Conservation (phyloP, 495 filamentous ascomycete species). For the Entonaema liquescens region DNA sequence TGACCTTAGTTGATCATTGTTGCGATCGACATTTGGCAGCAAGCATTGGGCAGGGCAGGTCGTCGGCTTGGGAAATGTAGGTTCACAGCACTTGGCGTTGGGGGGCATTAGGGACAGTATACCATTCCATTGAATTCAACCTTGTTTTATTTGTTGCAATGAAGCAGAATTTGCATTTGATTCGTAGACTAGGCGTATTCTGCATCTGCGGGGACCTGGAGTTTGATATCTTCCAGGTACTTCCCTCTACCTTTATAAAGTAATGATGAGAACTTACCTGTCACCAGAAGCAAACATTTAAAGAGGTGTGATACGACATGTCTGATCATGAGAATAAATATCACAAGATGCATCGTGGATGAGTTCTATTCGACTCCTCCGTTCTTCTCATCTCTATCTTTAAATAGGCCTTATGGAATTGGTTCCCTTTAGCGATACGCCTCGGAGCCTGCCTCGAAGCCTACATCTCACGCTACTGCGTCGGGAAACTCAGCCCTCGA, state of each 20-base stretch:
- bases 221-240: constrained; percentile 13
- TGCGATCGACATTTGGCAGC: constrained; percentile 35
- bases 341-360: constrained; percentile 1
- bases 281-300: constrained; percentile 1
- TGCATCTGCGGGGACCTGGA: constrained; percentile 24
- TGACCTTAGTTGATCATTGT: constrained; percentile 28
- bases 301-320: not conserved
- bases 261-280: constrained; percentile 14
- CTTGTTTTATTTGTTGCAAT: constrained; percentile 44
- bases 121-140: constrained; percentile 47
- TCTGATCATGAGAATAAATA: constrained; percentile 3
- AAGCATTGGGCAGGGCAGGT: constrained; percentile 41
- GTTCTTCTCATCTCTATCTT: not conserved
- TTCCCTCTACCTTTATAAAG: constrained; percentile 16
- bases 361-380: not conserved
- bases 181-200: constrained; percentile 16
- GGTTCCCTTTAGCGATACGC: not conserved
- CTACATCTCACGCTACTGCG: not conserved
- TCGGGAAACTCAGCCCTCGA: constrained; percentile 27
- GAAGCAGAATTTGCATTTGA: constrained; percentile 14
- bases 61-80: constrained; percentile 48
- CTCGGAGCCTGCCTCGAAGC: constrained; percentile 8
- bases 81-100: constrained; percentile 49
- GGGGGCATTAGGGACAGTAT: constrained; percentile 47
- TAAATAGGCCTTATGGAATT: constrained; percentile 11